Evolutionary conservation across 2,329 filamentous ascomycete species (phyloP).

Genomic region (Incumbomyces lentus): DNA sequence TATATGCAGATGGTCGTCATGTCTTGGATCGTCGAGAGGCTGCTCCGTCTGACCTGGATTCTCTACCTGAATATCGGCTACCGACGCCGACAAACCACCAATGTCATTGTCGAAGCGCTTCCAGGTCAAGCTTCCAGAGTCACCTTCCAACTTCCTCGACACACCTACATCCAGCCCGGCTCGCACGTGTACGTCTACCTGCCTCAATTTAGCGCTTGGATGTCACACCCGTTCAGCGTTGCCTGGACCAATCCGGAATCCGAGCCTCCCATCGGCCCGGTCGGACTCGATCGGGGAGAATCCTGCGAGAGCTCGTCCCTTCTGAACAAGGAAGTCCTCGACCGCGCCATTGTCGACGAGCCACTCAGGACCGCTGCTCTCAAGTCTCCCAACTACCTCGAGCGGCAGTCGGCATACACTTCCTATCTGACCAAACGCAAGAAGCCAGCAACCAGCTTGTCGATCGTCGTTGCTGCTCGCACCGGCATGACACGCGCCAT

Average conservation of each 20-base stretch:
- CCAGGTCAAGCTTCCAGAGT: constrained; percentile 51
- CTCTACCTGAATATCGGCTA: constrained; percentile 42
- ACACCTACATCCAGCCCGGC: constrained; percentile 44
- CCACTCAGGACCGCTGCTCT: constrained; percentile 4
- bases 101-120: constrained; percentile 49
- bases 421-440: constrained; percentile 27
- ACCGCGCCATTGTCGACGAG: constrained; percentile 4
- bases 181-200: constrained; percentile 53
- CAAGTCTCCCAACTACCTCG: constrained; percentile 13
- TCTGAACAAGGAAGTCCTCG: constrained; percentile 4
- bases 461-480: constrained; percentile 49
- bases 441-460: constrained; percentile 33
- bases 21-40: constrained; percentile 35
- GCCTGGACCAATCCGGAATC: constrained; percentile 33
- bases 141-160: constrained; percentile 48
- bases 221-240: constrained; percentile 40
- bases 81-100: constrained; percentile 38
- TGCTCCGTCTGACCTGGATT: constrained; percentile 39
- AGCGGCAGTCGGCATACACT: constrained; percentile 12
- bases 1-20: constrained; percentile 29
- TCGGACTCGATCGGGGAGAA: constrained; percentile 3
- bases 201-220: constrained; percentile 38
- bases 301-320: background rate
- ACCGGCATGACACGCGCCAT: constrained; percentile 54
- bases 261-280: constrained; percentile 14